Evolutionary conservation across 2,329 filamentous ascomycete species (phyloP).

Genomic region (Stagonosporopsis cucurbitacearum): DNA sequence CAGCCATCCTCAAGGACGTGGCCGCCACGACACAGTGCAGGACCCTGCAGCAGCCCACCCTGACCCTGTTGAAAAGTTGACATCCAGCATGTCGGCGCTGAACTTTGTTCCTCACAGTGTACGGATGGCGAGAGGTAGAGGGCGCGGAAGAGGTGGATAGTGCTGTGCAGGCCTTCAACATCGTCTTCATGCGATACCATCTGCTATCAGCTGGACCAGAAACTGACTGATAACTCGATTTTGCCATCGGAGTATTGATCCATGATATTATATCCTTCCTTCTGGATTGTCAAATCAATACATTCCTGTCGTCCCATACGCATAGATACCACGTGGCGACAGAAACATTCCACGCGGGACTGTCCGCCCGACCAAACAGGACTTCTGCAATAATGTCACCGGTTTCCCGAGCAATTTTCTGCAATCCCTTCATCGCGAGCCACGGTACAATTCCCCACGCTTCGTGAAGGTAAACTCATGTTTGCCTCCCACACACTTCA

Average conservation of each 20-base stretch:
- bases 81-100: constrained; percentile 72
- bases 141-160: constrained; percentile 26
- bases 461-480: background rate
- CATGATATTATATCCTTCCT: background rate
- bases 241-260: background rate
- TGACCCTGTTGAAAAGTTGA: constrained; percentile 67
- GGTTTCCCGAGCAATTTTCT: background rate
- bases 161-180: background rate
- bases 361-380: background rate
- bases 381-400: background rate
- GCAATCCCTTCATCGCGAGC: constrained; percentile 3
- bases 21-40: background rate
- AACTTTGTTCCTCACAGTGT: constrained; percentile 68
- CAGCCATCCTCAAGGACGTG: constrained; percentile 27
- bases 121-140: constrained; percentile 29
- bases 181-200: background rate
- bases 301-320: constrained; percentile 5
- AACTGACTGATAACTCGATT: background rate
- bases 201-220: background rate
- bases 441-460: constrained; percentile 1
- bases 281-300: background rate
- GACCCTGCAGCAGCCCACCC: constrained; percentile 38
- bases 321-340: constrained; percentile 4
- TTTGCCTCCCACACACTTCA: background rate
- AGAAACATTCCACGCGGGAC: constrained; percentile 3